phyloP scores from a whole-genome alignment of 176 grass and related monocot species.

The Olyra latifolia region DNA sequence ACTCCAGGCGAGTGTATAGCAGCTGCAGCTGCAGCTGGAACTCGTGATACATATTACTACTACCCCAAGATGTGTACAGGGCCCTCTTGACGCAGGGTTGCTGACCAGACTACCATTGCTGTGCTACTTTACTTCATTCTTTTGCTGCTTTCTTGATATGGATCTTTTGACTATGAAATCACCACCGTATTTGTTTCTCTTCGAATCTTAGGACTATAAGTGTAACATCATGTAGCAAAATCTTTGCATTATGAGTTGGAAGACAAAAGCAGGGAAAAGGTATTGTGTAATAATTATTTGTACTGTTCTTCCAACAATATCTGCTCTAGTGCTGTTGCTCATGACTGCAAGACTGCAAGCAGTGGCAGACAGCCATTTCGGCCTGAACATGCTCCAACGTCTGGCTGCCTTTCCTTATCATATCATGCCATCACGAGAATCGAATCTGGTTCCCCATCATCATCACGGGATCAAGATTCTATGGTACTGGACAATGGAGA shows the following conservation, averaged over 20 bases:
- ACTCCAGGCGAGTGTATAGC: slow-evolving; percentile 30
- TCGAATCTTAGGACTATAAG: not conserved
- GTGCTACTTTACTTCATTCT: not conserved
- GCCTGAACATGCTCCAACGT: not conserved
- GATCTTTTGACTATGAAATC: not conserved
- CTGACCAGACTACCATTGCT: not conserved
- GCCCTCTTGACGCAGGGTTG: not conserved
- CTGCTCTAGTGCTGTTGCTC: not conserved
- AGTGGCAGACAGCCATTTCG: slow-evolving; percentile 5
- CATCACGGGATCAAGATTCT: not conserved
- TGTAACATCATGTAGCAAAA: not conserved
- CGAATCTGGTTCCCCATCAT: not conserved
- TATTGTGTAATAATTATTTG: not conserved
- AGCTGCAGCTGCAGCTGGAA: slow-evolving; percentile 25
- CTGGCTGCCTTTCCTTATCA: not conserved
- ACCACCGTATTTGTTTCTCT: not conserved
- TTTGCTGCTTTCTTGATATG: not conserved
- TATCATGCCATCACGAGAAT: not conserved
- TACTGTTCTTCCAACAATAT: not conserved
- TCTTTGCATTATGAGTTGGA: not conserved
- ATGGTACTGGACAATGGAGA: too few species aligned
- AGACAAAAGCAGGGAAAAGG: not conserved
- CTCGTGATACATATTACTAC: not conserved
- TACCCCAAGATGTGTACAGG: slow-evolving; percentile 33
- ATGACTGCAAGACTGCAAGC: not conserved